Base-by-base conservation (phyloP, 345 rosid species). In the Salix brachista region DNA sequence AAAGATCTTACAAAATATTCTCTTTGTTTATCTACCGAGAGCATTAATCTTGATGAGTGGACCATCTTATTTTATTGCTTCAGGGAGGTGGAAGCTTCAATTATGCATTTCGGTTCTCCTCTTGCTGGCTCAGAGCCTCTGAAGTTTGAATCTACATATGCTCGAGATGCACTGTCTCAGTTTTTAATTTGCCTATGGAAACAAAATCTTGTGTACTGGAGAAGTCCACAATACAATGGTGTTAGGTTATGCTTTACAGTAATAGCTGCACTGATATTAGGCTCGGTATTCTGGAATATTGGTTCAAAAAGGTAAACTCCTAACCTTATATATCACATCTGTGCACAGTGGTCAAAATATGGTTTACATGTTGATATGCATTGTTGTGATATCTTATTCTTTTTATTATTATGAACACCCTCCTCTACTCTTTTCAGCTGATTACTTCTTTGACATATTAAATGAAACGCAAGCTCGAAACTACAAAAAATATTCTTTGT, bases 131-230 rank as follows among this genome's bases (percentile, higher is more conserved):
- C 99, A 69, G 71, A 82, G 71, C 88, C 94, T 23, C 74, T 92
- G 73, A 84, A 78, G 48, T 95, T 95, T 77, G 48, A 78, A 28
- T 81, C 97, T 46, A 79, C 79, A 50, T 91, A 81, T 78, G 83
- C 97, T 30, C 91, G 86, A 84, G 80, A 80, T 77, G 71, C 75
- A 23, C 14, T 69, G 39, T 78, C 92, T 72, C 97, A 91, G 67
- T 91, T 95, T 81, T 21, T 23, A 46, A 86, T 86, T 76, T 90
- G 96, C 80, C 80, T 91, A 70, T 85, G 92, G 92, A 95, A 95
- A 86, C 93, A 91, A 86, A 88, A 88, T 83, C 93, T 92, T 81
- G 93, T 92, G 36, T 95, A 93, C 58, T 95, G 99, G 97, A 95
- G 97, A 86, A 91, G 97, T 79, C 97, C 97, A 58, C 89, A 80